Conservation (phyloP, 805 yeast species). For the Cyberlindnera misumaiensis region DNA sequence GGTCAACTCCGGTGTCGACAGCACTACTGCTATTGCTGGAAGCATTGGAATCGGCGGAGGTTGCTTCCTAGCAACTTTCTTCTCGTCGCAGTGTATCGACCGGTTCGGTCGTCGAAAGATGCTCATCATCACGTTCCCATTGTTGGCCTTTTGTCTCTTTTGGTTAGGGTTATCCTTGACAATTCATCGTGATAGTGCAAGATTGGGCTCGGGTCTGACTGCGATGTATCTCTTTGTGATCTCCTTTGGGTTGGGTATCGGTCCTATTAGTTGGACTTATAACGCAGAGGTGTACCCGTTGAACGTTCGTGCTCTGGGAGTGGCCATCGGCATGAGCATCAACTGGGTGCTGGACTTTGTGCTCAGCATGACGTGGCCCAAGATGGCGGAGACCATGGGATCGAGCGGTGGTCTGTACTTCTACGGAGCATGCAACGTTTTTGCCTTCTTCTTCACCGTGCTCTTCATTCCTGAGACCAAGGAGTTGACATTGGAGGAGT, state of each 20-base stretch:
- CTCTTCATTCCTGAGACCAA: slow-evolving; percentile 54
- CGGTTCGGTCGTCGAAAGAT: slow-evolving; percentile 44
- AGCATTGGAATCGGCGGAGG: slow-evolving; percentile 46
- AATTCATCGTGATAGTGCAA: slow-evolving; percentile 28
- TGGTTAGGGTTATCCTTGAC: slow-evolving; percentile 43
- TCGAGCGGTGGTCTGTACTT: slow-evolving; percentile 44
- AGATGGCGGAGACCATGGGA: slow-evolving; percentile 36
- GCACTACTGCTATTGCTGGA: slow-evolving; percentile 39
- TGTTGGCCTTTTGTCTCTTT: slow-evolving; percentile 49
- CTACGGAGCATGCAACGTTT: slow-evolving; percentile 46
- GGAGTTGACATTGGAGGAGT: slow-evolving; percentile 65
- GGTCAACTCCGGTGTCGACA: slow-evolving; percentile 36
- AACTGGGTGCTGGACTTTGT: slow-evolving; percentile 37
- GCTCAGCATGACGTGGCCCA: slow-evolving; percentile 52
- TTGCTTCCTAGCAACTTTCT: slow-evolving; percentile 38
- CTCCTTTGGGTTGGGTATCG: slow-evolving; percentile 45
- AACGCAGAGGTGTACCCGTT: slow-evolving; percentile 49
- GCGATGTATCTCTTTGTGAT: slow-evolving; percentile 41
- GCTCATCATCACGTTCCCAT: slow-evolving; percentile 51
- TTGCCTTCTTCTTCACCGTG: slow-evolving; percentile 34
- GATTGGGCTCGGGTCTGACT: slow-evolving; percentile 37
- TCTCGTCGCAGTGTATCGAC: slow-evolving; percentile 43
- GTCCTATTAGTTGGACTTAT: slow-evolving; percentile 48
- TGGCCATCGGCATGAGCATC: slow-evolving; percentile 44
- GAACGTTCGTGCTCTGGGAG: slow-evolving; percentile 43